These are phyloP conservation scores for Chytridiales sp. DNA, from an alignment of 371 early-diverging fungal genomes.

Conservation along the genomic window DNA sequence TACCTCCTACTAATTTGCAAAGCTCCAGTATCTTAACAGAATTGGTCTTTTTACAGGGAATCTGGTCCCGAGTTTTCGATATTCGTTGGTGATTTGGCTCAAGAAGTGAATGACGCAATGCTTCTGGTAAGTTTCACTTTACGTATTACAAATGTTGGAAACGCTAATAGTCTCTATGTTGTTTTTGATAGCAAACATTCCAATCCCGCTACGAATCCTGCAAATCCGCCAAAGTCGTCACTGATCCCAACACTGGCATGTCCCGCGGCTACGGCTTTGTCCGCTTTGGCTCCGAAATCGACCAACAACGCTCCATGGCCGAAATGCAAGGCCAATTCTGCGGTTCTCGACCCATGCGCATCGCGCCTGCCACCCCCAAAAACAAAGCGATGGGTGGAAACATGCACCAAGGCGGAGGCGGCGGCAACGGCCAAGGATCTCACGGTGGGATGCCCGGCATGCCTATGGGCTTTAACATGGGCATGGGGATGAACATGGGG, in stretches of 20 bases:
- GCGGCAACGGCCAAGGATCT: background rate
- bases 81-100: conserved; percentile 84
- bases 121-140: conserved; percentile 60
- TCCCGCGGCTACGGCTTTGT: conserved; percentile 78
- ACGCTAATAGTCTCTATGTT: background rate
- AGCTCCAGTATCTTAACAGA: background rate
- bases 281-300: conserved; percentile 69
- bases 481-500: conserved; percentile 8
- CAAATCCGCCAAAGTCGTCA: conserved; percentile 80
- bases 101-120: conserved; percentile 68
- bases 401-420: conserved; percentile 15
- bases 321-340: conserved; percentile 75
- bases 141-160: background rate
- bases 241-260: conserved; percentile 70
- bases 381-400: conserved; percentile 36
- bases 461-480: conserved; percentile 1
- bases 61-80: conserved; percentile 72
- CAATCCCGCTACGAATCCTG: conserved; percentile 60
- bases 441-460: conserved; percentile 8
- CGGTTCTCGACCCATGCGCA: conserved; percentile 79
- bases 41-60: conserved; percentile 14
- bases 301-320: conserved; percentile 69
- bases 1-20: background rate
- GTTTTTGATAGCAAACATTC: conserved; percentile 34
- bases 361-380: conserved; percentile 84